These are phyloP conservation scores for Bullera alba DNA, from an alignment of 768 basidiomycete species.

Conservation along the genomic window DNA sequence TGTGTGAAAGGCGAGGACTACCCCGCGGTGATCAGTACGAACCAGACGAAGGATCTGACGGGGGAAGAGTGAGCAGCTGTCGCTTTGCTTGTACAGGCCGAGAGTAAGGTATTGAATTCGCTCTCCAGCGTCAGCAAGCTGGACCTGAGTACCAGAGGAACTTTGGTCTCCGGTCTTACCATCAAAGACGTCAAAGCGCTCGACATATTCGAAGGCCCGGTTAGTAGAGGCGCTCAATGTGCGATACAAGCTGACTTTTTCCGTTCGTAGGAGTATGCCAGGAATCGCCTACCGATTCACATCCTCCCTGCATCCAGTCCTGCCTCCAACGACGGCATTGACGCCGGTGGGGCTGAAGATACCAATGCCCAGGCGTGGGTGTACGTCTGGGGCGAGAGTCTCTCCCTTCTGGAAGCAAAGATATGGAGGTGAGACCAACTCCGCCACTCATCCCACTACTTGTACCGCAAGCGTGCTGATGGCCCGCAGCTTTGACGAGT, in stretches of 20 bases:
- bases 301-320: slow-evolving; percentile 51
- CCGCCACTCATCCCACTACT: background rate
- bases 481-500: slow-evolving; percentile 58
- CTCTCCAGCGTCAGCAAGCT: background rate
- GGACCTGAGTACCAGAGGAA: slow-evolving; percentile 69
- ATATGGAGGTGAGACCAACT: slow-evolving; percentile 55
- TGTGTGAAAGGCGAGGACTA: slow-evolving; percentile 72
- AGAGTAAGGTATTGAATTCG: background rate
- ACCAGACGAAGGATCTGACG: slow-evolving; percentile 52
- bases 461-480: too few species aligned
- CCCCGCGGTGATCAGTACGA: slow-evolving; percentile 68
- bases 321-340: slow-evolving; percentile 6
- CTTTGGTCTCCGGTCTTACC: slow-evolving; percentile 67
- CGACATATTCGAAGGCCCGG: slow-evolving; percentile 76
- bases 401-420: slow-evolving; percentile 52
- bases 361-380: slow-evolving; percentile 50
- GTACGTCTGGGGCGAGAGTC: slow-evolving; percentile 59
- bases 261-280: slow-evolving; percentile 61
- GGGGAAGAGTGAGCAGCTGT: slow-evolving; percentile 13
- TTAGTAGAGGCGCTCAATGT: slow-evolving; percentile 38
- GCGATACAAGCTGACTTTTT: slow-evolving; percentile 19
- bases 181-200: slow-evolving; percentile 58
- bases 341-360: background rate
- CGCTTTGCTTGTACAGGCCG: background rate
- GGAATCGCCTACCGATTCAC: slow-evolving; percentile 54